Evolutionary conservation across 139 green algal genomes (phyloP), one percentile per base, ranked within the genome.

Genomic region (Bryopsis sp.): DNA sequence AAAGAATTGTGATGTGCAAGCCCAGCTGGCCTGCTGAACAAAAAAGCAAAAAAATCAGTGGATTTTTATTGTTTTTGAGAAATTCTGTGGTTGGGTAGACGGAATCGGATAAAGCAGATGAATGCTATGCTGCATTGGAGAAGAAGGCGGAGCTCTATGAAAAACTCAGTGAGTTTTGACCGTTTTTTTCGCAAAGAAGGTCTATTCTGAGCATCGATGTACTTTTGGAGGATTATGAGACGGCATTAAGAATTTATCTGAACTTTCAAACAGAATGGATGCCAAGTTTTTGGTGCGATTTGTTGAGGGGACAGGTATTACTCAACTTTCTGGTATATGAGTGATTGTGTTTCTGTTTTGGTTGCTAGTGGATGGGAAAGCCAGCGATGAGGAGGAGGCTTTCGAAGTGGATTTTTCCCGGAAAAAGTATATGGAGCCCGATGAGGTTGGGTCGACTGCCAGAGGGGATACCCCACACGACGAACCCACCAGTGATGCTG

Each of bases 71-170:
- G n/a, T n/a, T n/a, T n/a, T n/a, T n/a, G n/a, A n/a, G n/a, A n/a
- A n/a, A n/a, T n/a, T n/a, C n/a, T n/a, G n/a, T 54, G 43, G 15
- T 54, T 11, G 11, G 11, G 43, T 19, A 54, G 43, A 54, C 15
- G 11, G 19, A 11, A 26, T 11, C 43, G 19, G 43, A 54, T 19
- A 54, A 19, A 34, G 54, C 15, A 34, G 7, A 72, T 0, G 80
- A 88, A 28, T 78, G 68, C 19, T 79, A 78, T 6, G 81, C 79
- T 0, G 89, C 89, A 1, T 74, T 95, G 29, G 81, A 95, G 69
- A 73, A 80, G 7, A 95, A 95, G 58, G 83, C 88, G 2, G 71
- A 74, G n/a, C 71, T 95, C 19, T 95, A 95, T 58, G 86, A 93
- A 35, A 68, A 73, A 34, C 71, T 95, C 43, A 72, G 76, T 74